phyloP scores from a whole-genome alignment of 805 yeast species.

The Candida peoriensis region DNA sequence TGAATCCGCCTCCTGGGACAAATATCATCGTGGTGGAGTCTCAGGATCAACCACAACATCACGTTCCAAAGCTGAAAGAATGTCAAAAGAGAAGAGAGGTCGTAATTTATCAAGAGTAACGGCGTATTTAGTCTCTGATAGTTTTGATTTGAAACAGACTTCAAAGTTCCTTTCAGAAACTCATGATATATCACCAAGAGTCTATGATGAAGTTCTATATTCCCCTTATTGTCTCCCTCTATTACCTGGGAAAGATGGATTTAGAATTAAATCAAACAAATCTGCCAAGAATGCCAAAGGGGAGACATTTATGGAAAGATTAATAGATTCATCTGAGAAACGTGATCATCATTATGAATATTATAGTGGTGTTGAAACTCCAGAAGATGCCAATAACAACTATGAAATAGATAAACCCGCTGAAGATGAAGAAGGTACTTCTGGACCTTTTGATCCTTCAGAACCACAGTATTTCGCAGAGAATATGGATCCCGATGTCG shows the following conservation, averaged over 20 bases:
- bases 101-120: slow-evolving; percentile 78
- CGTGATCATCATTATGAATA: slow-evolving; percentile 90
- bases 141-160: slow-evolving; percentile 60
- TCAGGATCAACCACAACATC: slow-evolving; percentile 4
- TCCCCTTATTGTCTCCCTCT: slow-evolving; percentile 86
- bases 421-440: slow-evolving; percentile 22
- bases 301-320: slow-evolving; percentile 57
- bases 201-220: slow-evolving; percentile 90
- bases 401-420: slow-evolving; percentile 31
- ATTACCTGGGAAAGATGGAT: slow-evolving; percentile 78
- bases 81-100: slow-evolving; percentile 42
- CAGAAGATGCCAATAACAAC: slow-evolving; percentile 46
- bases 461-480: slow-evolving; percentile 87
- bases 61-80: slow-evolving; percentile 42
- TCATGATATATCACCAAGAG: slow-evolving; percentile 81
- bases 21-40: slow-evolving; percentile 6
- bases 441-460: slow-evolving; percentile 74
- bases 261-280: slow-evolving; percentile 63
- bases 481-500: slow-evolving; percentile 20
- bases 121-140: slow-evolving; percentile 86
- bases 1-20: slow-evolving; percentile 4
- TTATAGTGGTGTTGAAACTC: slow-evolving; percentile 68
- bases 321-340: slow-evolving; percentile 77
- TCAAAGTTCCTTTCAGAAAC: slow-evolving; percentile 57
- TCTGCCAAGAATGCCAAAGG: slow-evolving; percentile 35